Evolutionary conservation across 305 asterid genomes (phyloP), one percentile per base, ranked within the genome.

Genomic region (Fraxinus xanthoxyloides): DNA sequence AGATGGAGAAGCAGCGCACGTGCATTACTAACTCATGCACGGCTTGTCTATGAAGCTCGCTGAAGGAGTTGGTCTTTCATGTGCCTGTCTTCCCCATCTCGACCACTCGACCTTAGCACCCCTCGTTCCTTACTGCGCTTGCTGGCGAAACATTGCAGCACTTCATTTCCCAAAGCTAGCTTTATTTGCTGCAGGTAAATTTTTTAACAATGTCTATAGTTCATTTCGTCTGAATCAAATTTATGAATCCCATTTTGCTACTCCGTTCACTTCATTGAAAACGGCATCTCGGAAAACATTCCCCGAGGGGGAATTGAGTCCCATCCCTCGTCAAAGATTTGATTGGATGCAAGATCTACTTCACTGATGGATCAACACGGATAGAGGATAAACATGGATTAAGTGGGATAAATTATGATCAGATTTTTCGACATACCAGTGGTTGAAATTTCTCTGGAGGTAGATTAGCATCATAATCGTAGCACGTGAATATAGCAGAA

Each of bases 1-100:
- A 77, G 93, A 90, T 90, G 93, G 93, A 90, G 93, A 90, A 90
- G 93, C 93, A 90, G 91, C 91, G 93, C 89, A 90, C 91, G 90
- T 88, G 91, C 86, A 84, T 85, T 80, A 80, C 87, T 85, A 78
- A 85, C 89, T 89, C 86, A 19, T 43, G 26, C 7, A 17, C 4
- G 4, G 46, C 10, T 35, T 40, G 2, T 5, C 1, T 2, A 65
- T 9, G 17, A 26, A 3, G 40, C 51, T 38, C n/a, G 21, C 32
- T 35, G 0, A 2, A 19, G 61, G 88, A 82, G 92, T 90, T 85
- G 43, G 89, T 87, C 78, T 46, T 87, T 88, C 93, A 89, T 80
- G 93, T 90, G 90, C 84, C 84, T 86, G 80, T 77, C 87, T 87
- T 88, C 87, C 82, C 91, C 93, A 90, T 87, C 93, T 54, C 76